Base-by-base conservation (phyloP, 352 stramenopile genomes). In the Phytophthora syringae region DNA sequence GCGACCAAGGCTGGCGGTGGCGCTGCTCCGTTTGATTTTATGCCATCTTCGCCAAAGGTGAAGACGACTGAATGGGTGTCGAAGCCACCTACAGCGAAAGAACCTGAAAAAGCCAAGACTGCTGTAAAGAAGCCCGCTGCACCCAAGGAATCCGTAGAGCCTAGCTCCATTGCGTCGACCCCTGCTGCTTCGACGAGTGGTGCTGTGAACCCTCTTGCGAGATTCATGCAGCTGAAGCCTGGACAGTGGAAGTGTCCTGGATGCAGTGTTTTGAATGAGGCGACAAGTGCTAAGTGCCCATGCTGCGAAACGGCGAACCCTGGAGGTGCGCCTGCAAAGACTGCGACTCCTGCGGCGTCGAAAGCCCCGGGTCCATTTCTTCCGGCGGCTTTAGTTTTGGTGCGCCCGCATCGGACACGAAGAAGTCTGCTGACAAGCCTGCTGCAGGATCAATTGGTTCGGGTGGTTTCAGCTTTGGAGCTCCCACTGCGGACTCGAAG, bases 171-270 rank as follows among this genome's bases (percentile, higher is more conserved):
- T 25, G n/a, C 12, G 12, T 40, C 32, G 20, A 32, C 39, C 0
- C 20, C 56, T 64, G 22, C 54, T 58, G 7, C 54, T 52, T 71
- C 59, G 45, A 43, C 44, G 4, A 70, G 40, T 49, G 49, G 59
- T 37, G 65, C 37, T 45, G 55, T 68, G 28, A 90, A 90, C 47
- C 84, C 84, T 21, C 62, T 89, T 36, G 75, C 76, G 13, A 84
- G 73, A 51, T 94, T 94, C 22, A 77, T 88, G 70, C 74, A 92
- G 61, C 6, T 82, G 44, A 79, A 74, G 9, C 67, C 79, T n/a
- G 87, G 85, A 32, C 87, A 84, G 54, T 95, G 87, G 87, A 93
- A 88, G 48, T 95, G 87, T 25, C 80, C 87, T n/a, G 84, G 70
- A 42, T 95, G 87, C 61, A 73, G 79, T 30, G 87, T 95, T 3